Conservation (phyloP, 768 basidiomycete genomes). For the Rhodotorula kratochvilovae region DNA sequence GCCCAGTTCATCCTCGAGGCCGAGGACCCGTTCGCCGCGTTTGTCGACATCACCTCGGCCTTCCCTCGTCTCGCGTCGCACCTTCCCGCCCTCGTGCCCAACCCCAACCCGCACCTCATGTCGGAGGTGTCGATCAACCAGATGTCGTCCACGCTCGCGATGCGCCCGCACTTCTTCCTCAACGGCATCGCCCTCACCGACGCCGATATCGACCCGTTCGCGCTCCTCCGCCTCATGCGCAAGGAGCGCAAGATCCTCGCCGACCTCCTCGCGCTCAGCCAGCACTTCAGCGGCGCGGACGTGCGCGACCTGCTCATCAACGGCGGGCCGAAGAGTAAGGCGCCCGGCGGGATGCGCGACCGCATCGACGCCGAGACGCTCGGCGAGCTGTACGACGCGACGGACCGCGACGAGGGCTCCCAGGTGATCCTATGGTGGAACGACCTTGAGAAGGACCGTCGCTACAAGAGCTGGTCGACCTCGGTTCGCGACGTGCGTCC, state of each 20-base stretch:
- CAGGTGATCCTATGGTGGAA: conserved; percentile 80
- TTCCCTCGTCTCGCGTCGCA: conserved; percentile 32
- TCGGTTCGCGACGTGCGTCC: conserved; percentile 16
- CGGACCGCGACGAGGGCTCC: conserved; percentile 75
- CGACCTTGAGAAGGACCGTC: conserved; percentile 75
- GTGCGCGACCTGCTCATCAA: conserved; percentile 62
- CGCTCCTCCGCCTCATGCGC: conserved; percentile 66
- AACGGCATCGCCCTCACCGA: conserved; percentile 63
- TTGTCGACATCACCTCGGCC: conserved; percentile 16
- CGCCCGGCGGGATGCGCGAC: conserved; percentile 50
- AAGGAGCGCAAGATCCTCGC: conserved; percentile 64
- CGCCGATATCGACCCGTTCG: conserved; percentile 58
- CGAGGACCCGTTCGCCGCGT: conserved; percentile 13
- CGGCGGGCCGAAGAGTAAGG: conserved; percentile 38
- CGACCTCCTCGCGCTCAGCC: conserved; percentile 59
- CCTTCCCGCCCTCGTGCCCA: conserved; percentile 18
- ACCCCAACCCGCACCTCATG: conserved; percentile 9
- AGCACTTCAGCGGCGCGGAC: conserved; percentile 55
- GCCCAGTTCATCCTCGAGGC: conserved; percentile 23
- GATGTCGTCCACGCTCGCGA: conserved; percentile 38
- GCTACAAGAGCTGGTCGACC: conserved; percentile 51
- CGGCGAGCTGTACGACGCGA: conserved; percentile 77
- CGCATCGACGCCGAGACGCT: conserved; percentile 26
- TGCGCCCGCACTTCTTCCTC: conserved; percentile 65
- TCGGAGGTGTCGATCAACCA: conserved; percentile 28